Evolutionary conservation across 1,284 basidiomycete genomes (phyloP).

Genomic region (Somion occarium): DNA sequence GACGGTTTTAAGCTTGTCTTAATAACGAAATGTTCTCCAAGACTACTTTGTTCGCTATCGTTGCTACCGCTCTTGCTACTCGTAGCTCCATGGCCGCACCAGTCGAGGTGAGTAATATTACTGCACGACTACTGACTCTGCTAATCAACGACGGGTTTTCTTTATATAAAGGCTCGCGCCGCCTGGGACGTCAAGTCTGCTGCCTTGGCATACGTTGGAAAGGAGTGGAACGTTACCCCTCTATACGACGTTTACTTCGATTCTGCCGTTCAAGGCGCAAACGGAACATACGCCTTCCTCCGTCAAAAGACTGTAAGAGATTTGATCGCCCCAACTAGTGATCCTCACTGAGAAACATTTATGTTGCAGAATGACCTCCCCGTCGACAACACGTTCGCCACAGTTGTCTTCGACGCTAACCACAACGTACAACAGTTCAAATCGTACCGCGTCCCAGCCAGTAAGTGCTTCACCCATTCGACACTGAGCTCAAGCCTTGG

Average conservation of each 20-base stretch:
- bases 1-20: too few species aligned
- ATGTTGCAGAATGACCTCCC: constrained; percentile 1
- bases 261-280: not conserved
- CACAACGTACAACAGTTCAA: constrained; percentile 1
- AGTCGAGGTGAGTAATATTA: not conserved
- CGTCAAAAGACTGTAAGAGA: constrained; percentile 1
- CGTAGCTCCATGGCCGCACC: not conserved
- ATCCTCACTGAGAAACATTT: not conserved
- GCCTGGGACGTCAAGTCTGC: not conserved
- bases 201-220: not conserved
- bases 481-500: not conserved
- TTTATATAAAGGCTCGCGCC: not conserved
- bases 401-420: not conserved
- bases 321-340: not conserved
- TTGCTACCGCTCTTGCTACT: not conserved
- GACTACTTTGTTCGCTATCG: not conserved
- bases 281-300: not conserved
- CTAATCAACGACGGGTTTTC: not conserved
- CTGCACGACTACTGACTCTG: not conserved
- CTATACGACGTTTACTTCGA: not conserved
- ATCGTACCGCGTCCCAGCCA: not conserved
- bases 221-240: constrained; percentile 1
- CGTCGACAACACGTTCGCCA: constrained; percentile 2
- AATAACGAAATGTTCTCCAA: constrained; percentile 1
- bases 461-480: not conserved